Conservation (phyloP, 371 early-diverging fungal species). For the Encephalitozoon intestinalis region DNA sequence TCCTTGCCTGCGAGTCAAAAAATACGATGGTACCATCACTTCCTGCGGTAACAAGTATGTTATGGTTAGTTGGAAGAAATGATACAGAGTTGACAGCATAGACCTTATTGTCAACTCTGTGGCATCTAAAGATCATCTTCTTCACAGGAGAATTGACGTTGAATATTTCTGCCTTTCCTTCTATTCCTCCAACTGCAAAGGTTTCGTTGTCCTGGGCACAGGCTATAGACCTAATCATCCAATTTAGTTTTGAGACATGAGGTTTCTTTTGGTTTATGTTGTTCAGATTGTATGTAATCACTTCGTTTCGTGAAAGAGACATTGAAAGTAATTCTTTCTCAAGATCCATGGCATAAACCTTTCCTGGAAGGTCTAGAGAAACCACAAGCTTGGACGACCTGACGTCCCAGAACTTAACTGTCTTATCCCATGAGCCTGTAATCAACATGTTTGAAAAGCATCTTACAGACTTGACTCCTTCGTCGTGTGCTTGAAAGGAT, state of each 20-base stretch:
- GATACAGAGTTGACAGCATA: conserved; percentile 68
- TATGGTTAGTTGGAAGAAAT: conserved; percentile 73
- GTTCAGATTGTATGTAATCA: conserved; percentile 68
- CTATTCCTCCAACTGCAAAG: conserved; percentile 55
- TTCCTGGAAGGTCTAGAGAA: conserved; percentile 70
- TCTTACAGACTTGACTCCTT: conserved; percentile 44
- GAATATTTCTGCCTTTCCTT: conserved; percentile 52
- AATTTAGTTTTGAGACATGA: conserved; percentile 43
- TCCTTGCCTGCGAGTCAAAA: conserved; percentile 85
- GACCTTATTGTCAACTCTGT: conserved; percentile 67
- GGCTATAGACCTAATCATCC: conserved; percentile 48
- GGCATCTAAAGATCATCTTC: conserved; percentile 84
- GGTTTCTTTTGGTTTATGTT: conserved; percentile 20
- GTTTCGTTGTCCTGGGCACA: conserved; percentile 20
- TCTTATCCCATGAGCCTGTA: conserved; percentile 90
- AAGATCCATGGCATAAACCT: conserved; percentile 77
- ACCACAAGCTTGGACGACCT: conserved; percentile 67
- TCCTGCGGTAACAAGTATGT: conserved; percentile 79
- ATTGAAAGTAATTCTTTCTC: conserved; percentile 67
- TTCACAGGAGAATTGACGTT: conserved; percentile 16
- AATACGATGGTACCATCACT: conserved; percentile 77
- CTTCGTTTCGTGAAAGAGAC: conserved; percentile 69
- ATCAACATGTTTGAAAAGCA: conserved; percentile 64
- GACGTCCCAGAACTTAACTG: conserved; percentile 78
- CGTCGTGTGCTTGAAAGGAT: conserved; percentile 43